These are phyloP conservation scores for Trichoderma orchidacearum DNA, from an alignment of 495 filamentous ascomycete genomes.

Conservation along the genomic window DNA sequence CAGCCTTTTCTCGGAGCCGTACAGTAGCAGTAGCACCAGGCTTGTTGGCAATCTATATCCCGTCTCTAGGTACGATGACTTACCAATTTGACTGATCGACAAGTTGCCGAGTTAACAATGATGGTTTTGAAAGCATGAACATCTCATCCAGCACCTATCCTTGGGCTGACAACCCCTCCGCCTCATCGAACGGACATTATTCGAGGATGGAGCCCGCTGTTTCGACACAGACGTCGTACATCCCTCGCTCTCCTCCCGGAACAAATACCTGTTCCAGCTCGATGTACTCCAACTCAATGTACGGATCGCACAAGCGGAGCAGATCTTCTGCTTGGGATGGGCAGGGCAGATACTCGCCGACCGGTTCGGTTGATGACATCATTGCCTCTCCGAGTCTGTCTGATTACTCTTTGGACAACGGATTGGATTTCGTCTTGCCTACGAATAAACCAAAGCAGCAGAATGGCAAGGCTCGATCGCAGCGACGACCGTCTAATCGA, in stretches of 20 bases:
- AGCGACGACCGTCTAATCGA: conserved; percentile 63
- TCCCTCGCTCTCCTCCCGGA: not conserved
- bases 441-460: conserved; percentile 28
- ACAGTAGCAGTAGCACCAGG: not conserved
- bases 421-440: conserved; percentile 18
- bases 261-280: not conserved
- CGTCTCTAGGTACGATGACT: not conserved
- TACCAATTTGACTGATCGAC: not conserved
- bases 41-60: not conserved
- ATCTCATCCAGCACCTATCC: not conserved
- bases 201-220: not conserved
- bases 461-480: conserved; percentile 44
- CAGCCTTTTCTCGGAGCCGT: not conserved
- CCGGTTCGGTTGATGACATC: conserved; percentile 35
- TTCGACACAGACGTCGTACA: not conserved
- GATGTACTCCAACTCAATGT: not conserved
- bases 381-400: conserved; percentile 26
- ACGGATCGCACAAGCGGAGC: conserved; percentile 19
- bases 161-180: not conserved
- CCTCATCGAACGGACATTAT: not conserved
- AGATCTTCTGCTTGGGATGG: conserved; percentile 25
- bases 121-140: not conserved
- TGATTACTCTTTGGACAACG: conserved; percentile 28
- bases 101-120: not conserved
- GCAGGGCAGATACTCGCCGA: conserved; percentile 26